Conservation (phyloP, 2,329 filamentous ascomycete genomes). For the Cercospora janseana region DNA sequence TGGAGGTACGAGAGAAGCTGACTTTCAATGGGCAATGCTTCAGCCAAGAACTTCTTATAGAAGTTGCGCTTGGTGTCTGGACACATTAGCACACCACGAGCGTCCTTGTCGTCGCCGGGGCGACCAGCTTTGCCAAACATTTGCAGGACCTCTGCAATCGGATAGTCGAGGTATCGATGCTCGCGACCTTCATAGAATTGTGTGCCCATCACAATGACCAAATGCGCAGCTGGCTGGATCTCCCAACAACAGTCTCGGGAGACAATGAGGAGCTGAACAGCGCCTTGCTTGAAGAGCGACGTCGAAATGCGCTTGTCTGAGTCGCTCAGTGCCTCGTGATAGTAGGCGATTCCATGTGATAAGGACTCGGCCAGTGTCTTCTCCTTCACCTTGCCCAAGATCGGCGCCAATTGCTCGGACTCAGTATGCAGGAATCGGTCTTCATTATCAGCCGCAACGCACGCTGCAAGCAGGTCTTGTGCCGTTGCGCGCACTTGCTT, state of each 20-base stretch:
- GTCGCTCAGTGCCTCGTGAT: constrained; percentile 85
- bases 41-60: constrained; percentile 97
- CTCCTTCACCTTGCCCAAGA: constrained; percentile 82
- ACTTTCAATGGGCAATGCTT: constrained; percentile 92
- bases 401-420: constrained; percentile 73
- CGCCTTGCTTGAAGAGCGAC: constrained; percentile 84
- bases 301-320: constrained; percentile 93
- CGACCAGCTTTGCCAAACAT: constrained; percentile 95
- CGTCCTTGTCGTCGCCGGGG: constrained; percentile 72
- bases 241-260: constrained; percentile 96
- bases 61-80: constrained; percentile 92
- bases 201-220: constrained; percentile 95
- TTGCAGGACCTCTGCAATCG: constrained; percentile 87
- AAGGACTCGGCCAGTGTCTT: constrained; percentile 83
- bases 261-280: constrained; percentile 79
- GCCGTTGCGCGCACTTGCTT: constrained; percentile 90
- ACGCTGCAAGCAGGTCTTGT: constrained; percentile 82
- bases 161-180: constrained; percentile 95
- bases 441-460: constrained; percentile 83
- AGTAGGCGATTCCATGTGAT: constrained; percentile 93
- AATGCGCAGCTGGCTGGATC: constrained; percentile 78
- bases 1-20: constrained; percentile 88
- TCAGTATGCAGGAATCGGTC: constrained; percentile 89
- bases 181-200: constrained; percentile 96
- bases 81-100: constrained; percentile 93